phyloP scores from a whole-genome alignment of 2,329 filamentous ascomycete genomes.

The Myriangium duriaei region DNA sequence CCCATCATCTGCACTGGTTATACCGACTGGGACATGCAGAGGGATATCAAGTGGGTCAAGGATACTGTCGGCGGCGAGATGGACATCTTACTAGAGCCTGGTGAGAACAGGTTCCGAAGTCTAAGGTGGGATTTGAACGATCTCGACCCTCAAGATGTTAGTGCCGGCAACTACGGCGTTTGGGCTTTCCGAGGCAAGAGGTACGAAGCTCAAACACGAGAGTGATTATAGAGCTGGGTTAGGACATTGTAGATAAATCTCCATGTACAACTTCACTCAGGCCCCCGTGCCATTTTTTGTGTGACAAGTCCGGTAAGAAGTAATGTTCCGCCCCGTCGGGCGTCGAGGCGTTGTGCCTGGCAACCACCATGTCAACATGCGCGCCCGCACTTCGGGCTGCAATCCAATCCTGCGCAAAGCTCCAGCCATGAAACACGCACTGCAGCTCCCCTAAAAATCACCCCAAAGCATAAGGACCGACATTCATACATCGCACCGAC shows the following conservation, averaged over 20 bases:
- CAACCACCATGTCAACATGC: background rate
- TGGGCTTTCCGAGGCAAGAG: constrained; percentile 98
- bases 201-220: constrained; percentile 47
- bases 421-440: background rate
- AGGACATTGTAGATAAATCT: constrained; percentile 8
- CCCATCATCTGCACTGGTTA: constrained; percentile 93
- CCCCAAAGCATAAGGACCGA: too few relatives aligned
- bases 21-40: constrained; percentile 86
- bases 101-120: constrained; percentile 89
- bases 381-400: too few relatives aligned
- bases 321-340: too few relatives aligned
- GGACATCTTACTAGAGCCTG: constrained; percentile 80
- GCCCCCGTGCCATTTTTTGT: too few relatives aligned
- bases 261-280: too few relatives aligned
- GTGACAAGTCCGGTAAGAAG: too few relatives aligned
- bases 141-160: constrained; percentile 83
- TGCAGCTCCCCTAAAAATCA: too few relatives aligned
- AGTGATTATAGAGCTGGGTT: constrained; percentile 5
- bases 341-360: background rate
- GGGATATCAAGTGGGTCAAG: constrained; percentile 81
- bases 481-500: too few relatives aligned
- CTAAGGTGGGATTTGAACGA: constrained; percentile 96
- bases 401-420: background rate
- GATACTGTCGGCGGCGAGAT: constrained; percentile 81
- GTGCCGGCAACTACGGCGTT: constrained; percentile 90